Percentiles rank a stretch among this genome's conserved stretches.
These are phyloP conservation scores for Suillus subalutaceus DNA, from an alignment of 768 basidiomycete genomes.

Conservation along the genomic window DNA sequence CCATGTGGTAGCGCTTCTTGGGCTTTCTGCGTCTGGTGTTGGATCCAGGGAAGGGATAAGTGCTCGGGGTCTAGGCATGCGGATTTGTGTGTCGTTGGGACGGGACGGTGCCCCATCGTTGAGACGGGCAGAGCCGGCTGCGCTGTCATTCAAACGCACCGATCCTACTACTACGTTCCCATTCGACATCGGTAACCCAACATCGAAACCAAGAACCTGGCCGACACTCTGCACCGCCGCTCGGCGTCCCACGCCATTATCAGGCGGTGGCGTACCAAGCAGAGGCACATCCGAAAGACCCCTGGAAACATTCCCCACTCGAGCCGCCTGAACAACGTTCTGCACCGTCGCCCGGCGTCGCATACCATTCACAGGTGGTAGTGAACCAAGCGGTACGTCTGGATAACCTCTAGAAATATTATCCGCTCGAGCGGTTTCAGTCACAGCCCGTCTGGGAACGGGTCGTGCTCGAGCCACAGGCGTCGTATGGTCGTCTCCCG, in stretches of 20 bases:
- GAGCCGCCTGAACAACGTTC: constrained; percentile 19
- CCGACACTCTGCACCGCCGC: constrained; percentile 15
- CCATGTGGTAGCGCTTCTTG: constrained; percentile 39
- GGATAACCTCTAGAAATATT: constrained; percentile 15
- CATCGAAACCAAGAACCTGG: constrained; percentile 22
- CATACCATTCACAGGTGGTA: constrained; percentile 16
- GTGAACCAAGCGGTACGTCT: constrained; percentile 16
- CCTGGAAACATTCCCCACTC: constrained; percentile 15
- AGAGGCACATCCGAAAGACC: constrained; percentile 19
- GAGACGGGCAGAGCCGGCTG: constrained; percentile 3
- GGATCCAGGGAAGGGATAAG: constrained; percentile 17
- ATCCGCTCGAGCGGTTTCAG: constrained; percentile 20
- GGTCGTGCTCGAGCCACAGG: constrained; percentile 25
- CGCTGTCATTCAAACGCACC: constrained; percentile 14
- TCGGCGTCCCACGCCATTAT: constrained; percentile 23
- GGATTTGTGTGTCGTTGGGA: not conserved
- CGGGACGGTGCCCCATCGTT: not conserved
- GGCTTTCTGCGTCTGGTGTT: constrained; percentile 26
- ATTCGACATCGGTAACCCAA: constrained; percentile 13
- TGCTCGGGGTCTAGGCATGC: constrained; percentile 4
- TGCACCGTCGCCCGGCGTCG: constrained; percentile 21
- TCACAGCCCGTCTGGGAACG: constrained; percentile 27
- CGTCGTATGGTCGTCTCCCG: constrained; percentile 30
- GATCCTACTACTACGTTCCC: constrained; percentile 15
- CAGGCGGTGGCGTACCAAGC: constrained; percentile 14